Percentiles rank a stretch among this genome's conserved stretches.
These are phyloP conservation scores for Jasminum sambac DNA, from an alignment of 257 asterid species.

Conservation along the genomic window DNA sequence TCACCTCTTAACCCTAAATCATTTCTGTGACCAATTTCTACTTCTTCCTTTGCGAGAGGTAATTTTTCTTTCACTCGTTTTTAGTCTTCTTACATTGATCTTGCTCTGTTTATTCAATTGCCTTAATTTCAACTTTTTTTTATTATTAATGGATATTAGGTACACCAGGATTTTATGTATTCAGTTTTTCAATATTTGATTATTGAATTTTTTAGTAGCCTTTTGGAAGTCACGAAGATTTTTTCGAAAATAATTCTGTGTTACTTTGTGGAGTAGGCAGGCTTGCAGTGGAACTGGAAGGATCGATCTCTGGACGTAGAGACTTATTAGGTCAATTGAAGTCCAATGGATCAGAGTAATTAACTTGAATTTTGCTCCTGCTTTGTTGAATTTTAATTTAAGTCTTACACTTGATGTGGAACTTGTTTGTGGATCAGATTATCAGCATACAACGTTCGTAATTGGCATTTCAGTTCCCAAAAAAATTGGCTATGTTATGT, in stretches of 20 bases:
- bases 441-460: background rate
- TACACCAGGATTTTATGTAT: too few relatives aligned
- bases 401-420: background rate
- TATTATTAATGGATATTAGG: background rate
- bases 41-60: background rate
- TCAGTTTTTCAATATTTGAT: background rate
- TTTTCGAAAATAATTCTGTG: background rate
- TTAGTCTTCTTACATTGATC: too few relatives aligned
- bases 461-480: background rate
- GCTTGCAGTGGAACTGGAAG: background rate
- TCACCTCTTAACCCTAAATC: background rate
- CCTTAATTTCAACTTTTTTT: background rate
- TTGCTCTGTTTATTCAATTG: background rate
- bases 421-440: conserved; percentile 11
- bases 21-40: background rate
- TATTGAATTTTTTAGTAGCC: background rate
- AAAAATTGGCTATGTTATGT: too few relatives aligned
- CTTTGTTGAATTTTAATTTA: background rate
- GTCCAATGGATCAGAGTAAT: conserved; percentile 25
- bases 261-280: conserved; percentile 7
- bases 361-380: background rate
- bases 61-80: background rate
- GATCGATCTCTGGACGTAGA: background rate
- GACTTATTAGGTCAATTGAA: background rate
- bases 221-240: background rate